Percentiles rank a stretch among this genome's conserved stretches.
phyloP scores from a whole-genome alignment of 305 asterid genomes.

The Fraxinus paxiana region DNA sequence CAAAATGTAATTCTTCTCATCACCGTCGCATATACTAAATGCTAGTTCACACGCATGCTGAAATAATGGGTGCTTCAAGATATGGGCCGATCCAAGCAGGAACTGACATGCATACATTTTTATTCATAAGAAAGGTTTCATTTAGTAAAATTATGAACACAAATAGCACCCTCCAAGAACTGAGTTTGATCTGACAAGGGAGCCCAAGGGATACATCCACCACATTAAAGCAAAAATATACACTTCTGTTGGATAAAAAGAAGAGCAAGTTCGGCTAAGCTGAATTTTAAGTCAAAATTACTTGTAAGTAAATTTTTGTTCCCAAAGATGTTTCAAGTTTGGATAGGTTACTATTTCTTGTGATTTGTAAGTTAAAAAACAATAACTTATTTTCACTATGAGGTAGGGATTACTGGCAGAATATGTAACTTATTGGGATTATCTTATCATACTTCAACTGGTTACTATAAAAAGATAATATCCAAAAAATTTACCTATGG shows the following conservation, averaged over 20 bases:
- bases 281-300: neutral
- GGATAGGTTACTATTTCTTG: neutral
- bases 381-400: neutral
- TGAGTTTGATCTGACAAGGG: neutral
- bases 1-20: slow-evolving; percentile 44
- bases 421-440: neutral
- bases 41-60: slow-evolving; percentile 65
- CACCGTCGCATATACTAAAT: slow-evolving; percentile 50
- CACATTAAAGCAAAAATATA: neutral
- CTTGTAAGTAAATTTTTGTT: neutral
- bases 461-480: neutral
- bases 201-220: neutral
- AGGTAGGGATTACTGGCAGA: neutral
- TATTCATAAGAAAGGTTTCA: slow-evolving; percentile 6
- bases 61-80: slow-evolving; percentile 78
- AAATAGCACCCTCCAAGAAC: neutral
- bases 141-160: neutral
- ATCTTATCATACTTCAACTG: neutral
- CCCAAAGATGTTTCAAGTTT: neutral
- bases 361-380: neutral
- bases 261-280: neutral
- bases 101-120: slow-evolving; percentile 49
- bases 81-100: slow-evolving; percentile 79
- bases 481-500: neutral
- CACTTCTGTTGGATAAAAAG: neutral